Conservation (phyloP, 257 asterid species). For the Capsicum pubescens region DNA sequence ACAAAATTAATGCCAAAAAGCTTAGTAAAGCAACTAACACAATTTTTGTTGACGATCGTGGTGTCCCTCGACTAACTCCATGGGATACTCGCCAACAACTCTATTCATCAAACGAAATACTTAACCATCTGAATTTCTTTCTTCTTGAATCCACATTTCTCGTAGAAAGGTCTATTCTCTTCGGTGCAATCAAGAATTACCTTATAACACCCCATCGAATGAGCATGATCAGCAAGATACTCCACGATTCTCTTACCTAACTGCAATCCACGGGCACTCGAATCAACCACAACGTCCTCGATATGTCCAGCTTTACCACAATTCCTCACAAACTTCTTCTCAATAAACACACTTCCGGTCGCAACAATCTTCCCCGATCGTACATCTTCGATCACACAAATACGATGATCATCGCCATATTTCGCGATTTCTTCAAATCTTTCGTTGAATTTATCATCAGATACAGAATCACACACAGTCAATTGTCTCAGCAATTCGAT, state of each 20-base stretch:
- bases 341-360: conserved; percentile 76
- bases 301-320: conserved; percentile 87
- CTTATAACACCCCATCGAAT: conserved; percentile 75
- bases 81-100: no score
- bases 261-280: conserved; percentile 66
- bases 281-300: conserved; percentile 93
- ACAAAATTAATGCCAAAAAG: neutral
- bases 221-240: conserved; percentile 72
- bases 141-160: conserved; percentile 82
- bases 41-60: no score
- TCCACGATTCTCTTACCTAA: conserved; percentile 72
- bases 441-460: conserved; percentile 59
- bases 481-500: conserved; percentile 69
- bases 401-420: conserved; percentile 65
- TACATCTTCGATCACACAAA: conserved; percentile 69
- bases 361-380: conserved; percentile 65
- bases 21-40: no score
- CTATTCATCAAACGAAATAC: conserved; percentile 48
- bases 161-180: conserved; percentile 69
- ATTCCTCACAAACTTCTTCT: conserved; percentile 70
- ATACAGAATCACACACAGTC: conserved; percentile 63
- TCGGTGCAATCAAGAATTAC: conserved; percentile 80
- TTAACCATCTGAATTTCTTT: conserved; percentile 80
- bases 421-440: conserved; percentile 57
- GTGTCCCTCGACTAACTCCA: no score